Conservation (phyloP, 176 grass and related monocot genomes). For the Dendrocalamus sinicus region DNA sequence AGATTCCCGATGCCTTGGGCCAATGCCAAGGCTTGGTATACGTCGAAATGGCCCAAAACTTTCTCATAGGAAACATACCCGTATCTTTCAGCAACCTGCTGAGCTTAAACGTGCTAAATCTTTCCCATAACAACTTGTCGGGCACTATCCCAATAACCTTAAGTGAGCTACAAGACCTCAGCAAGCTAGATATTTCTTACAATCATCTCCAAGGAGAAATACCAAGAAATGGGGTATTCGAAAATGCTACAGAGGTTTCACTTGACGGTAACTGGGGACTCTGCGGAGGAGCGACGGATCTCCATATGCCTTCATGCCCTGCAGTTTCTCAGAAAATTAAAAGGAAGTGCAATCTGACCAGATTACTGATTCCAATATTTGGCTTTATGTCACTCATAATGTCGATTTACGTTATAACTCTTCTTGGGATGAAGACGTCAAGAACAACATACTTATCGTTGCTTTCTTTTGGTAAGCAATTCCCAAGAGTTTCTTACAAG, state of each 20-base stretch:
- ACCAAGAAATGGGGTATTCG: not conserved
- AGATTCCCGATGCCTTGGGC: not conserved
- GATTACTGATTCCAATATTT: not conserved
- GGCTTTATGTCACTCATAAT: not conserved
- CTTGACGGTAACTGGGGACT: not conserved
- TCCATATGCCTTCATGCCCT: not conserved
- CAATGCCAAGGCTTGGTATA: too few species aligned
- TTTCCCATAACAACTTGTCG: not conserved
- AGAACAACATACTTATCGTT: too few species aligned
- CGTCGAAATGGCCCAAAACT: not conserved
- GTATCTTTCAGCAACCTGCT: not conserved
- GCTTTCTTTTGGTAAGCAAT: too few species aligned
- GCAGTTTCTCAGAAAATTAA: not conserved
- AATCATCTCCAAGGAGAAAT: not conserved
- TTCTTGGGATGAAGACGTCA: not conserved
- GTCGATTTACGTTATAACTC: not conserved
- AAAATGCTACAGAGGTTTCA: not conserved
- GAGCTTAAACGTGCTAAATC: not conserved
- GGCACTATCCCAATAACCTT: not conserved
- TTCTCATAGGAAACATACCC: not conserved
- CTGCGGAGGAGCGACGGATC: not conserved
- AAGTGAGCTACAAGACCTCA: not conserved
- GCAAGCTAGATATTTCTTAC: not conserved
- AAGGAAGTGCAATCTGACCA: not conserved
- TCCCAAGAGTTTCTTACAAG: too few species aligned